A percentile compares a stretch with the other conserved stretches of the same genome.
phyloP scores from a whole-genome alignment of 495 filamentous ascomycete species.

The Hypoxylon perforatum region DNA sequence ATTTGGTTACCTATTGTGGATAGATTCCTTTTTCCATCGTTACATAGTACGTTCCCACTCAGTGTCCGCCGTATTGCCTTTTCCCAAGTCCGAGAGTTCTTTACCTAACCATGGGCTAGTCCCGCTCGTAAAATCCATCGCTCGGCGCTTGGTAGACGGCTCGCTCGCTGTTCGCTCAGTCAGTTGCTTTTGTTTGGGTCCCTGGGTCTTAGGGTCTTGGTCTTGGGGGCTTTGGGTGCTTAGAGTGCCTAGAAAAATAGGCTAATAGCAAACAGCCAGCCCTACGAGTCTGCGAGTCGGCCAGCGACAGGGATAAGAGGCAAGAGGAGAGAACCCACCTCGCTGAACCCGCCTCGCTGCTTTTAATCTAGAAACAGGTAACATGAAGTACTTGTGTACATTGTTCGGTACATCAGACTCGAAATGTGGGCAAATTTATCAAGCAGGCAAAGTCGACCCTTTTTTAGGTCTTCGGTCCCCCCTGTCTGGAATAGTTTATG shows the following conservation, averaged over 20 bases:
- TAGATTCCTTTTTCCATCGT: not conserved
- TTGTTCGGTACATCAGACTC: not conserved
- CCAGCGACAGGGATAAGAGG: not conserved
- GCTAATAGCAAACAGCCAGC: constrained; percentile 25
- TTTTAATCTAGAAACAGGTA: constrained; percentile 20
- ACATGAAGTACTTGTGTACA: not conserved
- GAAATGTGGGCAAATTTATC: constrained; percentile 37
- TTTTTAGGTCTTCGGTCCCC: not conserved
- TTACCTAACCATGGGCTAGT: not conserved
- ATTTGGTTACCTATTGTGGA: too few species aligned
- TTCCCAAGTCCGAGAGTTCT: not conserved
- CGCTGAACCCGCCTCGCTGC: constrained; percentile 26
- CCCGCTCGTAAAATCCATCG: constrained; percentile 30
- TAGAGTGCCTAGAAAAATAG: constrained; percentile 9
- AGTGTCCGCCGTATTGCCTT: constrained; percentile 4
- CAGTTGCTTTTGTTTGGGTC: too few species aligned
- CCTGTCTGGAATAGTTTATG: too few species aligned
- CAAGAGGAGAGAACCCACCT: not conserved
- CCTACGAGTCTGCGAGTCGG: constrained; percentile 30
- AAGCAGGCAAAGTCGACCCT: constrained; percentile 1
- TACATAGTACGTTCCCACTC: not conserved
- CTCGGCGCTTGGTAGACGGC: not conserved
- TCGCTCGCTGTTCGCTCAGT: too few species aligned
- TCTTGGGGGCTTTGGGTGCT: too few species aligned
- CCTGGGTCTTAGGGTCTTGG: too few species aligned